These are phyloP conservation scores for Pittosporum tobira DNA, from an alignment of 129 eudicot genomes.

Conservation along the genomic window DNA sequence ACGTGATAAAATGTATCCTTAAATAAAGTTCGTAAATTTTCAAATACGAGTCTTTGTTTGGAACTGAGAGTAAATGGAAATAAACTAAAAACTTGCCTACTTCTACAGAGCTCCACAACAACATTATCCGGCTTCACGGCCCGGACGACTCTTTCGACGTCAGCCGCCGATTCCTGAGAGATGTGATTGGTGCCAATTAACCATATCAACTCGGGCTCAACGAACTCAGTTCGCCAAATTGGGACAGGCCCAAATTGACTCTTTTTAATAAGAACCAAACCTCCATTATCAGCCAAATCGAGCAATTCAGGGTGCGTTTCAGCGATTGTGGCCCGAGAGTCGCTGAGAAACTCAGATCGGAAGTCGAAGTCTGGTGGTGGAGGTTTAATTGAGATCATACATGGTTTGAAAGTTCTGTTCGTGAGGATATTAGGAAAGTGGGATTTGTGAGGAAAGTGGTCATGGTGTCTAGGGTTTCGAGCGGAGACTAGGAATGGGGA, in stretches of 20 bases:
- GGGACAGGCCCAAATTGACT: slow-evolving; percentile 83
- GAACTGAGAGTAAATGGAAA: neutral
- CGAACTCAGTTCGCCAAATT: slow-evolving; percentile 75
- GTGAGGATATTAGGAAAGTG: slow-evolving; percentile 12
- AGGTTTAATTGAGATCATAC: slow-evolving; percentile 43
- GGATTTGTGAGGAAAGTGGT: neutral
- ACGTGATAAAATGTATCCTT: no score
- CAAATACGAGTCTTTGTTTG: no score
- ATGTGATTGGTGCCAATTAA: slow-evolving; percentile 75
- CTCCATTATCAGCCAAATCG: slow-evolving; percentile 69
- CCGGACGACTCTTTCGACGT: slow-evolving; percentile 75
- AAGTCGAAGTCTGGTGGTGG: slow-evolving; percentile 75
- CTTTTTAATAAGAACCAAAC: slow-evolving; percentile 47
- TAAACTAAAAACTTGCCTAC: slow-evolving; percentile 53
- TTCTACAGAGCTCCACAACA: slow-evolving; percentile 92
- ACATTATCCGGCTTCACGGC: slow-evolving; percentile 75
- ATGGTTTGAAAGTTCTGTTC: slow-evolving; percentile 14
- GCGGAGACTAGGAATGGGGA: slow-evolving; percentile 27
- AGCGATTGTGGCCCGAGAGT: slow-evolving; percentile 49
- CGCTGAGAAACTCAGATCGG: slow-evolving; percentile 33
- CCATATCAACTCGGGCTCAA: slow-evolving; percentile 91
- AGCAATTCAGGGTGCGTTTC: slow-evolving; percentile 61
- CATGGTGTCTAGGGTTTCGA: slow-evolving; percentile 16
- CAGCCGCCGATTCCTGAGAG: slow-evolving; percentile 46
- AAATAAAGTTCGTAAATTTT: no score